Conservation (phyloP, 371 early-diverging fungal genomes). For the Mucor plumbeus region DNA sequence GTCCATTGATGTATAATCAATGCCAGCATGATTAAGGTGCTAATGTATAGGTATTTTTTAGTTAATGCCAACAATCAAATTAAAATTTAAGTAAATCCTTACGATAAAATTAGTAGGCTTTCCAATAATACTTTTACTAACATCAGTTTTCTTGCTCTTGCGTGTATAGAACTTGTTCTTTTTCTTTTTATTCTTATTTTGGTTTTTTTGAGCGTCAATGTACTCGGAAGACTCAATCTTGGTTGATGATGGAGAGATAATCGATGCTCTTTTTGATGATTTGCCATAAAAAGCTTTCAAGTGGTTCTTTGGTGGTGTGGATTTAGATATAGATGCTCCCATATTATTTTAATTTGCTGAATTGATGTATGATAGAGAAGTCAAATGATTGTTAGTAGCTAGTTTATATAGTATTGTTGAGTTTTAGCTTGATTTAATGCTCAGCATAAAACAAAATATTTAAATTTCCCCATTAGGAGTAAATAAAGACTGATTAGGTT, state of each 20-base stretch:
- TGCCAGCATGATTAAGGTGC: neutral
- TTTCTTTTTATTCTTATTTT: neutral
- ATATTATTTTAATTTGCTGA: neutral
- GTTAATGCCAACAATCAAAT: neutral
- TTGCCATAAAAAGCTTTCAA: neutral
- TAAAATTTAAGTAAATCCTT: neutral
- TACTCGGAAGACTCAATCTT: neutral
- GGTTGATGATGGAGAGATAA: no score
- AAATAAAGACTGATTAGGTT: slow-evolving; percentile 4
- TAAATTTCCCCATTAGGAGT: neutral
- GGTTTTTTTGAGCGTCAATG: neutral
- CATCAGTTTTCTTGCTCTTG: neutral
- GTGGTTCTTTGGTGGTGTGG: neutral
- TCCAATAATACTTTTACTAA: neutral
- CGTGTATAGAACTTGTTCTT: neutral
- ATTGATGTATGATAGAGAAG: neutral
- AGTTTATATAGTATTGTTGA: neutral
- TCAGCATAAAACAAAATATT: neutral
- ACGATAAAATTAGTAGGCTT: neutral
- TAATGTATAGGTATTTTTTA: neutral
- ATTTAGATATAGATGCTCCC: neutral
- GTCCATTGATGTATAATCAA: neutral
- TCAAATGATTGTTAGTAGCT: neutral
- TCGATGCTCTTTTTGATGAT: neutral
- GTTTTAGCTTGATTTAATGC: neutral